Conservation (phyloP, 2,329 filamentous ascomycete genomes). For the Botrytis hyacinthi region DNA sequence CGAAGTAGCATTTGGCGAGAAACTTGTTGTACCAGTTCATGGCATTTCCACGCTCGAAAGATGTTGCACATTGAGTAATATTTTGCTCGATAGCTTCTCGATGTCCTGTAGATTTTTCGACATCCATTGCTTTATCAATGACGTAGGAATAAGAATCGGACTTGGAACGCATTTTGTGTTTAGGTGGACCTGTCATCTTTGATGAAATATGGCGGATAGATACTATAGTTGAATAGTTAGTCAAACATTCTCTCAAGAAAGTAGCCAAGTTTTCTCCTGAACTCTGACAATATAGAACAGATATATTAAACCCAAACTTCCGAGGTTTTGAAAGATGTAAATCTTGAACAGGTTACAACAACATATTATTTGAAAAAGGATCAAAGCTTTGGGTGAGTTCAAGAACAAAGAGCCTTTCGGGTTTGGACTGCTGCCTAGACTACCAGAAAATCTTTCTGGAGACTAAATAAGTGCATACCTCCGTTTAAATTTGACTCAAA, state of each 20-base stretch:
- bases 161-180: background rate
- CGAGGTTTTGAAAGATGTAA: background rate
- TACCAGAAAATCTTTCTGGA: background rate
- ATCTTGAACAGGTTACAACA: background rate
- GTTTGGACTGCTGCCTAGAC: background rate
- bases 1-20: background rate
- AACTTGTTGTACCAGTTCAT: background rate
- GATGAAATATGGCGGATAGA: no score
- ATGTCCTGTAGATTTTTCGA: background rate
- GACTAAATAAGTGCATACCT: rapidly evolving
- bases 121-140: background rate
- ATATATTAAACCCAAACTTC: background rate
- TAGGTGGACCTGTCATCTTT: background rate
- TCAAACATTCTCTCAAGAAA: background rate
- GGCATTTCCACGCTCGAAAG: background rate
- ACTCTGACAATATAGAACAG: rapidly evolving
- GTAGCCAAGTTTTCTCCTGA: background rate
- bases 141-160: background rate
- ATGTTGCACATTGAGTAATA: rapidly evolving
- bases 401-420: background rate
- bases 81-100: background rate
- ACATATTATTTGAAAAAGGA: background rate
- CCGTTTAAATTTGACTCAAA: background rate
- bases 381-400: background rate
- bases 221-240: background rate